Percentiles rank a stretch among this genome's conserved stretches.
phyloP scores from a whole-genome alignment of 2,329 filamentous ascomycete species.

The Exserohilum turcica region DNA sequence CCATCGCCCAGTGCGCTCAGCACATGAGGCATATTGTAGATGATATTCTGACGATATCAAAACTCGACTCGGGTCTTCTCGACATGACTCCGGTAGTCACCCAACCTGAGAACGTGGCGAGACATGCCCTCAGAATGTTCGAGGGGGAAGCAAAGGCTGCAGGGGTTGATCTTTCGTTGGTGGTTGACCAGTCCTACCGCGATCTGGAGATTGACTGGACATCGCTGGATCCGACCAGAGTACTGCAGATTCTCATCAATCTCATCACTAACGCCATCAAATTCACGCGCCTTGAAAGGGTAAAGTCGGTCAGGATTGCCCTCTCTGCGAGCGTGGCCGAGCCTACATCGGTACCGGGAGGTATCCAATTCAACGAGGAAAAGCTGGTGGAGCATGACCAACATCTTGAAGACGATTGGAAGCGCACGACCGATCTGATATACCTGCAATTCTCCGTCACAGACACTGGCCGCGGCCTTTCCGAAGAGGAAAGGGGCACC shows the following conservation, averaged over 20 bases:
- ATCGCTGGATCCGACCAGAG: constrained; percentile 49
- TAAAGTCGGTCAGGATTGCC: constrained; percentile 43
- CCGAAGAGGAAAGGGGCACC: constrained; percentile 40
- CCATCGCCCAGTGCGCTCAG: constrained; percentile 51
- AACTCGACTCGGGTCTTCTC: constrained; percentile 52
- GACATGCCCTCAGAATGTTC: constrained; percentile 47
- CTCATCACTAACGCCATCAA: constrained; percentile 54
- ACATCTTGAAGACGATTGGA: constrained; percentile 41
- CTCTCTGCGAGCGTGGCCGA: constrained; percentile 39
- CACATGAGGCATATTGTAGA: constrained; percentile 57
- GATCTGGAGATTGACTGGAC: constrained; percentile 47
- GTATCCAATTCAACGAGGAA: constrained; percentile 35
- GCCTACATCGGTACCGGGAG: constrained; percentile 40
- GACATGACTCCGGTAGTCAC: constrained; percentile 49
- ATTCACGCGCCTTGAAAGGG: constrained; percentile 46
- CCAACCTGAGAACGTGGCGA: constrained; percentile 41
- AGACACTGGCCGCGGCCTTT: constrained; percentile 51
- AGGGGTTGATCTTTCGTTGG: constrained; percentile 33
- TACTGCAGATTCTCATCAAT: constrained; percentile 47
- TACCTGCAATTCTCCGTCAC: constrained; percentile 46
- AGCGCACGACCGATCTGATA: constrained; percentile 29
- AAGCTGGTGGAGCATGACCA: constrained; percentile 26
- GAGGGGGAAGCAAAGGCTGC: constrained; percentile 41
- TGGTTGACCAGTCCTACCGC: constrained; percentile 46
- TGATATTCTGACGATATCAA: constrained; percentile 53